Conservation (phyloP, 345 rosid species). For the Viola odorata region DNA sequence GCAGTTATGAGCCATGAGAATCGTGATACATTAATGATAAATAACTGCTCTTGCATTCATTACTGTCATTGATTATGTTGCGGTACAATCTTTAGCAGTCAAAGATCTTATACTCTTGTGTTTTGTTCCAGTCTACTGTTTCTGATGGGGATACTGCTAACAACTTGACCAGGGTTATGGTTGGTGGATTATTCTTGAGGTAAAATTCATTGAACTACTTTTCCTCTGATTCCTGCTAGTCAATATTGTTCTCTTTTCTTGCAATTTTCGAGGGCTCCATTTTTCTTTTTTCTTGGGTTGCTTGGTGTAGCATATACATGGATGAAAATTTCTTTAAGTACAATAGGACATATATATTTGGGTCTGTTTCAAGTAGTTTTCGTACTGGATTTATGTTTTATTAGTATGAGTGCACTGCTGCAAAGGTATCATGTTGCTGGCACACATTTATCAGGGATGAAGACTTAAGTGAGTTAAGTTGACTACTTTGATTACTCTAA, state of each 20-base stretch:
- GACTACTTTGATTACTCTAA: too few species aligned
- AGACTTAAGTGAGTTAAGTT: too few species aligned
- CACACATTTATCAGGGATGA: too few species aligned
- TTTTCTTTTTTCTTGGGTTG: slow-evolving; percentile 9
- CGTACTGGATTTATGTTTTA: too few species aligned
- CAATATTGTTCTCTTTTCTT: not conserved
- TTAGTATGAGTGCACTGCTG: too few species aligned
- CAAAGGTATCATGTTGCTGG: too few species aligned
- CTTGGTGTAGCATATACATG: slow-evolving; percentile 1
- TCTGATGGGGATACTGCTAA: slow-evolving; percentile 75
- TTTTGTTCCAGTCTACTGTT: slow-evolving; percentile 72
- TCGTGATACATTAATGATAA: too few species aligned
- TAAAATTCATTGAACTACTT: slow-evolving; percentile 19
- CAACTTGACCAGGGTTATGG: slow-evolving; percentile 63
- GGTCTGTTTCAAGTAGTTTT: too few species aligned
- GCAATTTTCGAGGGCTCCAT: not conserved
- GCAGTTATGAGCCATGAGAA: too few species aligned
- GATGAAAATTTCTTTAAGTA: too few species aligned
- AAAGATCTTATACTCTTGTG: slow-evolving; percentile 17
- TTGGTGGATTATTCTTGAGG: slow-evolving; percentile 91
- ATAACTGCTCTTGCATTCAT: not conserved
- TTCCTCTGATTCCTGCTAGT: not conserved
- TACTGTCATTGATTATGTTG: not conserved
- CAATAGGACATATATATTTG: too few species aligned
- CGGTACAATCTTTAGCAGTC: not conserved